These are phyloP conservation scores for Tulasnella sp. DNA, from an alignment of 768 basidiomycete species.

Conservation along the genomic window DNA sequence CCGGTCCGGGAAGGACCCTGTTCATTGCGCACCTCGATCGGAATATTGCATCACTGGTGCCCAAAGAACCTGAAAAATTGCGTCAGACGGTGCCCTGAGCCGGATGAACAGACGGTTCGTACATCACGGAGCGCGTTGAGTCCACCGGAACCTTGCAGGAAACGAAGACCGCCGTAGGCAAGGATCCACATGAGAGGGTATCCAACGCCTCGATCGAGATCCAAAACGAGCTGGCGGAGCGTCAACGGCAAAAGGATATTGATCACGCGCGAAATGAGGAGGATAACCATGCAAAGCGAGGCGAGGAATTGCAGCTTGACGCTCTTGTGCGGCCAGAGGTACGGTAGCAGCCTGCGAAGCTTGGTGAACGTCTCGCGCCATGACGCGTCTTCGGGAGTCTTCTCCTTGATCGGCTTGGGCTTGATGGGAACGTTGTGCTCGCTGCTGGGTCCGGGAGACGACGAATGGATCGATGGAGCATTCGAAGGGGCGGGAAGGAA, in stretches of 20 bases:
- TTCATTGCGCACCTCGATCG: conserved; percentile 58
- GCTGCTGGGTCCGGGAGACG: conserved; percentile 48
- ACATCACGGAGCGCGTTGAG: conserved; percentile 68
- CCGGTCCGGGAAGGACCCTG: background rate
- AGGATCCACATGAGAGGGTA: conserved; percentile 73
- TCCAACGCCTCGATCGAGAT: conserved; percentile 51
- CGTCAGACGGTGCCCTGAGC: background rate
- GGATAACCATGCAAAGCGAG: conserved; percentile 60
- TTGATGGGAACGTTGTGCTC: conserved; percentile 47
- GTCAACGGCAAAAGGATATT: conserved; percentile 72
- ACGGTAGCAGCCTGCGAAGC: conserved; percentile 68
- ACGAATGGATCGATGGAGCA: conserved; percentile 28
- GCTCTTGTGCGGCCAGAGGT: conserved; percentile 81
- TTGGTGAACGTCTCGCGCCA: conserved; percentile 72
- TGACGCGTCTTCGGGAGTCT: conserved; percentile 54
- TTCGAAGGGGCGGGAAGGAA: conserved; percentile 45
- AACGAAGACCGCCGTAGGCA: conserved; percentile 68
- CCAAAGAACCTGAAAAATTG: conserved; percentile 62
- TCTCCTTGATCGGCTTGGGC: conserved; percentile 41
- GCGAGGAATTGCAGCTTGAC: conserved; percentile 69
- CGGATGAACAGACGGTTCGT: conserved; percentile 37
- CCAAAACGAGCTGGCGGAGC: conserved; percentile 64
- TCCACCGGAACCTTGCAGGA: conserved; percentile 77
- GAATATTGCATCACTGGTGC: conserved; percentile 89
- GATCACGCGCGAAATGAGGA: conserved; percentile 75